Evolutionary conservation across 2,329 filamentous ascomycete species (phyloP), one percentile per base, ranked within the genome.

Genomic region (Coniella lustricola): DNA sequence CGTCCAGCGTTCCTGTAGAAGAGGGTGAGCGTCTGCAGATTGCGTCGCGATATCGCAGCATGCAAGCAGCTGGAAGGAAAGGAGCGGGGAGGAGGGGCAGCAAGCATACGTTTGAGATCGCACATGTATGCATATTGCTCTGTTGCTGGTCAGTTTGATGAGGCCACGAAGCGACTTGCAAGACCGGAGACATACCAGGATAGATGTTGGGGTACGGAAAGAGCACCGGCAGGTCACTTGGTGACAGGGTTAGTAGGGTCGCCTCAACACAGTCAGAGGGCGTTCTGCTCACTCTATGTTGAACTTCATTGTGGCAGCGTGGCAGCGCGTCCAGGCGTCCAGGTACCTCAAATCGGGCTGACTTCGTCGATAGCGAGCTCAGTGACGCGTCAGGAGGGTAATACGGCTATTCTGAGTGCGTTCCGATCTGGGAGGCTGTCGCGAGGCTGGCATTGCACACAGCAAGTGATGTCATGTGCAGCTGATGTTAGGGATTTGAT

Each of bases 1-100:
- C 86, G 75, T 98, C 93, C 61, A 98, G 84, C 17, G 93, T 97
- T 57, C 73, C 75, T 78, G 41, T 7, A 37, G 9, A 5, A 29
- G 41, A 29, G 16, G 13, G 21, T 46, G 16, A 50, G 29, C 31
- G 41, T 57, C 37, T 58, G 50, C 39, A 7, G 32, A 17, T 17
- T 17, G 31, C 21, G 29, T 13, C 21, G n/a, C n/a, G 16, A n/a
- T 10, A 20, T 16, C n/a, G 8, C 8, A 14, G n/a, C 12, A 21
- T 17, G 32, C 17, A 14, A 8, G 10, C 3, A 29, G n/a, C 14
- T 22, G 8, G 39, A n/a, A 8, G 18, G 20, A 3, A n/a, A 17
- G 41, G 37, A 12, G 46, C 16, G 10, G 8, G n/a, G n/a, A n/a
- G n/a, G n/a, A n/a, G n/a, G n/a, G n/a, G n/a, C n/a, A n/a, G n/a